Evolutionary conservation across 176 grass and related monocot species (phyloP), one percentile per base, ranked within the genome.

Genomic region (Aegilops umbellulata): DNA sequence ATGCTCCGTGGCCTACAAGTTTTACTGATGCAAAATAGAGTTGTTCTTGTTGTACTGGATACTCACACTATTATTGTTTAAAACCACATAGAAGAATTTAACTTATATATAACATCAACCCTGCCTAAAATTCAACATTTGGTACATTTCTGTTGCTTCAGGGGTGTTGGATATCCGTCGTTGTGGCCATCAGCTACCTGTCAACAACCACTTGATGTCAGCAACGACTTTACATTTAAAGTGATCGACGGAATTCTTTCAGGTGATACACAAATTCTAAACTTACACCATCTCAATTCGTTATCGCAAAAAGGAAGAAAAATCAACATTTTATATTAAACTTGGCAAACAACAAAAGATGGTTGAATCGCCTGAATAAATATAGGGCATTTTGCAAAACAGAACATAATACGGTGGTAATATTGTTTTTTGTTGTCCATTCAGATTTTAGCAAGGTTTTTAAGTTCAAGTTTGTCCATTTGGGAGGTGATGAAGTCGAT

Each of bases 401-500:
- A 83, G 11, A 53, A 53, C 68, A 65, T 23, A 39, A 62, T 57
- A 42, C 60, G 75, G n/a, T 80, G 14, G 6, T 90, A 8, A 32
- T 11, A 65, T n/a, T 73, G 60, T 69, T n/a, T 87, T 85, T 55
- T 80, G 29, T 62, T 89, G 22, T 46, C 26, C 32, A 88, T 83
- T 72, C 93, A 98, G 97, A 98, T 91, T 98, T 95, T 85, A 92
- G 91, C 63, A 95, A 94, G 84, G 80, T 98, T 88, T 98, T 98
- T 85, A 98, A 98, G 76, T 98, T 98, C 79, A 98, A 89, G 58
- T 98, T 98, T 92, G 94, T 98, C 65, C 97, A 98, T 77, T 83
- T 98, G 81, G 97, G 97, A 27, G 97, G 97, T 69, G 93, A 98
- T 82, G 97, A 98, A 94, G 93, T 98, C 20, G 79, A 92, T 71